A percentile compares a stretch with the other conserved stretches of the same genome.
These are phyloP conservation scores for Cryptococcus wingfieldii DNA, from an alignment of 1,284 basidiomycete species.

Conservation along the genomic window DNA sequence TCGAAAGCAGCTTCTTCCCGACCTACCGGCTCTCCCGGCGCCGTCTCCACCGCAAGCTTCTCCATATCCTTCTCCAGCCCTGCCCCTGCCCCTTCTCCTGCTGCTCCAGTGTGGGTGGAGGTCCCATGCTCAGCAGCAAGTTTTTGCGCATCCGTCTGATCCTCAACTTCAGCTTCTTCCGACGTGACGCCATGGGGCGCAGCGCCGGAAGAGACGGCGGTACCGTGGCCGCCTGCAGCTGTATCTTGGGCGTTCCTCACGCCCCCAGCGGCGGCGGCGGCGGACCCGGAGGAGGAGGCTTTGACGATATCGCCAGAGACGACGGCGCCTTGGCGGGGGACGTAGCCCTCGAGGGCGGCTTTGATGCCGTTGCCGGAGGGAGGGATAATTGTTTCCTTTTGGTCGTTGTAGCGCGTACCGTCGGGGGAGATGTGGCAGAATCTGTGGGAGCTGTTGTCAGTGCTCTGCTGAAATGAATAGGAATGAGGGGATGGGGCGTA, in stretches of 20 bases:
- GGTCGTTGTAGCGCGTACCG: conserved; percentile 37
- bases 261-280: background rate
- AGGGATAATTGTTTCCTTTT: conserved; percentile 37
- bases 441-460: conserved; percentile 2
- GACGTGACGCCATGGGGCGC: background rate
- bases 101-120: background rate
- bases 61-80: conserved; percentile 3
- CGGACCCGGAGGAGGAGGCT: background rate
- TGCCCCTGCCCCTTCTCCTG: background rate
- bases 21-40: conserved; percentile 31
- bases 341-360: conserved; percentile 37
- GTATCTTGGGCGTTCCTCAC: conserved; percentile 1
- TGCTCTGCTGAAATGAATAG: background rate
- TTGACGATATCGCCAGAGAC: conserved; percentile 18
- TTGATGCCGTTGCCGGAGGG: conserved; percentile 45
- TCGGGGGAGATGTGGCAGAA: conserved; percentile 39
- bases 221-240: background rate
- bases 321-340: conserved; percentile 18
- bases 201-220: background rate
- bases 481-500: conserved; percentile 43
- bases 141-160: background rate
- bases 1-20: conserved; percentile 37
- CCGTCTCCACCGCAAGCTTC: conserved; percentile 24
- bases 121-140: background rate
- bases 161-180: background rate